Evolutionary conservation across 1,284 basidiomycete species (phyloP).

Genomic region (Sutorius eximius): DNA sequence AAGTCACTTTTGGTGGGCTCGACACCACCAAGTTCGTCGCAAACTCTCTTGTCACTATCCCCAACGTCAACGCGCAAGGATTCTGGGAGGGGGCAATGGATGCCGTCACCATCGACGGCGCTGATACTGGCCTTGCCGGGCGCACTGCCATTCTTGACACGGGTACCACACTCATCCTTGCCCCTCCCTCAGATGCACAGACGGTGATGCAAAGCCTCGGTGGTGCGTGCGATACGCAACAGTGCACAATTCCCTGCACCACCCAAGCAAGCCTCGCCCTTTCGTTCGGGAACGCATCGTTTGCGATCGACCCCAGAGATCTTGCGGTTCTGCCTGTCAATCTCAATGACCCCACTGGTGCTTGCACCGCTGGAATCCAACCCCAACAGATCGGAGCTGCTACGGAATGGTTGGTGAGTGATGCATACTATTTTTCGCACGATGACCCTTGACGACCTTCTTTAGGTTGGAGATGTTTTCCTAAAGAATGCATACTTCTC

Average conservation of each 20-base stretch:
- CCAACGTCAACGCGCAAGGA: slow-evolving; percentile 61
- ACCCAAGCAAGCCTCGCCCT: slow-evolving; percentile 64
- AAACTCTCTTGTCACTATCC: slow-evolving; percentile 52
- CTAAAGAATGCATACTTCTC: slow-evolving; percentile 82
- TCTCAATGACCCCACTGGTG: slow-evolving; percentile 57
- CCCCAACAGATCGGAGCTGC: slow-evolving; percentile 61
- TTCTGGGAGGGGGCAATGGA: slow-evolving; percentile 80
- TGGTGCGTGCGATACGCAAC: slow-evolving; percentile 56
- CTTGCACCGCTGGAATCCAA: slow-evolving; percentile 75
- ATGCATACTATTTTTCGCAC: not conserved
- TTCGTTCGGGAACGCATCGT: slow-evolving; percentile 62
- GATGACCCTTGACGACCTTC: slow-evolving; percentile 7
- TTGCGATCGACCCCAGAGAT: slow-evolving; percentile 69
- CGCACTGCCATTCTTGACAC: slow-evolving; percentile 80
- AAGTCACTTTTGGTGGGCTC: slow-evolving; percentile 80
- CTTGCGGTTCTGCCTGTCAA: slow-evolving; percentile 70
- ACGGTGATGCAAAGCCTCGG: slow-evolving; percentile 65
- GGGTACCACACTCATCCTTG: slow-evolving; percentile 70
- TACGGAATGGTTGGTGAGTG: slow-evolving; percentile 70
- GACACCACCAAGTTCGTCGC: slow-evolving; percentile 69
- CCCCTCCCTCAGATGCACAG: slow-evolving; percentile 57
- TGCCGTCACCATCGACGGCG: slow-evolving; percentile 56
- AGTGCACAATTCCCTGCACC: slow-evolving; percentile 80
- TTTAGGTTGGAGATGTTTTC: slow-evolving; percentile 66
- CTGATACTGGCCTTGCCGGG: slow-evolving; percentile 50